Conservation (phyloP, 768 basidiomycete genomes). For the Amanita subjunquillea region DNA sequence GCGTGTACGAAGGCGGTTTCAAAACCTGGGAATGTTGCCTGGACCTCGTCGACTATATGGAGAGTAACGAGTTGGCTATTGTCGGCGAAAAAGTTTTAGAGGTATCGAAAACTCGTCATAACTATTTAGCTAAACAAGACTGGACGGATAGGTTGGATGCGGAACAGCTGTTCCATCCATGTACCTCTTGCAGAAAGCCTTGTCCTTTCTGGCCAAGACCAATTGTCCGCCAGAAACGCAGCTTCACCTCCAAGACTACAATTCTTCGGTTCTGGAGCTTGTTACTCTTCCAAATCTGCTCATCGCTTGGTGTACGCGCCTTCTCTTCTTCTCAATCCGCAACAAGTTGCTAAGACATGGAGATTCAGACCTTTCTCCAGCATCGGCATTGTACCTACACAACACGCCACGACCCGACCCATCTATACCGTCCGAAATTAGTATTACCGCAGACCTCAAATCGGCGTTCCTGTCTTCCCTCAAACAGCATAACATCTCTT, state of each 20-base stretch:
- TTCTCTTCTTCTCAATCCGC: neutral
- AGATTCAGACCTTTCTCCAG: slow-evolving; percentile 47
- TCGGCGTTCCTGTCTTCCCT: slow-evolving; percentile 57
- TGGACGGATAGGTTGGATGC: slow-evolving; percentile 67
- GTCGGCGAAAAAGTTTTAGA: slow-evolving; percentile 57
- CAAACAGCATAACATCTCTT: slow-evolving; percentile 34
- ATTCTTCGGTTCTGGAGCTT: slow-evolving; percentile 66
- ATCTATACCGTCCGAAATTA: slow-evolving; percentile 42
- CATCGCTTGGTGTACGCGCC: slow-evolving; percentile 68
- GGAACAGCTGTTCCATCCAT: slow-evolving; percentile 84
- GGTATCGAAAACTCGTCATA: slow-evolving; percentile 31
- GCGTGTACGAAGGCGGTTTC: slow-evolving; percentile 90
- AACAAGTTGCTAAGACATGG: neutral
- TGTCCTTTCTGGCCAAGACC: slow-evolving; percentile 21
- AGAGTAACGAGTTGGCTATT: slow-evolving; percentile 7
- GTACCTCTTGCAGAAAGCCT: slow-evolving; percentile 56
- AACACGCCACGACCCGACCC: slow-evolving; percentile 17
- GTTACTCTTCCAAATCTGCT: slow-evolving; percentile 74
- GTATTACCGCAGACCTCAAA: slow-evolving; percentile 56
- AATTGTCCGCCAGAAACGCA: slow-evolving; percentile 24
- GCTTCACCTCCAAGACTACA: slow-evolving; percentile 89
- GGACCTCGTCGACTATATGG: slow-evolving; percentile 69
- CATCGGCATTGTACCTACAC: slow-evolving; percentile 36
- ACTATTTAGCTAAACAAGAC: neutral
- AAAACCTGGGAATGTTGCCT: slow-evolving; percentile 98